Evolutionary conservation across 2,329 filamentous ascomycete genomes (phyloP).

Genomic region (Scortechinia acanthostroma): DNA sequence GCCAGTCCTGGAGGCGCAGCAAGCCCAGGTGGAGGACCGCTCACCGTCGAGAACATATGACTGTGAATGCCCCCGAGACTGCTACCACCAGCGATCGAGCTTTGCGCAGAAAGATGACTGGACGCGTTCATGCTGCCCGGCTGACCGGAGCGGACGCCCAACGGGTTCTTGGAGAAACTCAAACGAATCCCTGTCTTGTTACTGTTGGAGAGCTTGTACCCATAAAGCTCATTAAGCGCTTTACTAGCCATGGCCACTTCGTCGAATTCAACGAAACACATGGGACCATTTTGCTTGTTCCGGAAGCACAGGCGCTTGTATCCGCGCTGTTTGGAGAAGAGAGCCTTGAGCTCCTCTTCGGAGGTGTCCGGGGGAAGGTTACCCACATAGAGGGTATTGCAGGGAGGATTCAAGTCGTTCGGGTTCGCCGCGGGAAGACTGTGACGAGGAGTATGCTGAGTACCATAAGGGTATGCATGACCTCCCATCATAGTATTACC

Average conservation of each 20-base stretch:
- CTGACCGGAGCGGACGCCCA: conserved; percentile 51
- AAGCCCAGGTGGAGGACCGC: neutral
- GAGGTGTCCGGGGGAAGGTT: conserved; percentile 63
- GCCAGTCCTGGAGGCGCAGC: neutral
- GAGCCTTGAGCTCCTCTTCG: conserved; percentile 61
- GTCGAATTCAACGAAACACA: conserved; percentile 70
- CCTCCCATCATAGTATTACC: neutral
- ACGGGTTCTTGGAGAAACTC: conserved; percentile 65
- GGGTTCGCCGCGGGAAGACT: conserved; percentile 27
- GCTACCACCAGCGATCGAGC: neutral
- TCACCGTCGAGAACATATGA: neutral
- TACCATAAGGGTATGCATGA: neutral
- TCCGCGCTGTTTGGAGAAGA: conserved; percentile 63
- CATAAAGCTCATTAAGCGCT: conserved; percentile 60
- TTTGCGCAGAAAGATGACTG: neutral
- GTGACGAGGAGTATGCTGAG: neutral
- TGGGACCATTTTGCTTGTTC: conserved; percentile 64
- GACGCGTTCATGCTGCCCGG: neutral
- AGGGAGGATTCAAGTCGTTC: conserved; percentile 64
- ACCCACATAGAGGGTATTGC: conserved; percentile 65
- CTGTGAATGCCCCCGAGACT: neutral
- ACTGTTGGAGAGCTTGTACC: conserved; percentile 59
- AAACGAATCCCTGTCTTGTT: conserved; percentile 64
- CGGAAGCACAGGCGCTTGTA: conserved; percentile 66
- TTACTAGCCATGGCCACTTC: conserved; percentile 66